phyloP scores from a whole-genome alignment of 2,329 filamentous ascomycete species.

The Trichoderma sp. region DNA sequence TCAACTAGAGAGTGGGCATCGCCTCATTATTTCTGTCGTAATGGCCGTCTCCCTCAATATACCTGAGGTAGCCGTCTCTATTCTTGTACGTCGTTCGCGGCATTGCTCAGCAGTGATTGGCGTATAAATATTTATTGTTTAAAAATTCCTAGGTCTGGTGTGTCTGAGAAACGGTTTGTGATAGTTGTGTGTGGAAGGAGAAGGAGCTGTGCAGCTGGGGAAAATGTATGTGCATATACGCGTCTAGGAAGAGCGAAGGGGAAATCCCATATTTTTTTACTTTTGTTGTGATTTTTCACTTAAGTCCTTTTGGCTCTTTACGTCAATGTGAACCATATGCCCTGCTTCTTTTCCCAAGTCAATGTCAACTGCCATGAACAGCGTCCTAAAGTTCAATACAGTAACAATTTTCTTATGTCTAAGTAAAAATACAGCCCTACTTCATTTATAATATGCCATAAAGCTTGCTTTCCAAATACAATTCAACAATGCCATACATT shows the following conservation, averaged over 20 bases:
- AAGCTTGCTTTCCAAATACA: background rate
- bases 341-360: background rate
- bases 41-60: background rate
- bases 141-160: background rate
- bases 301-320: background rate
- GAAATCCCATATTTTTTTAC: no score
- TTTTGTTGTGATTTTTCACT: no score
- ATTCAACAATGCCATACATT: background rate
- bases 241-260: background rate
- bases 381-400: background rate
- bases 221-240: background rate
- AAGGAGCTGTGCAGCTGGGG: background rate
- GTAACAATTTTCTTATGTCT: background rate
- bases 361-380: background rate
- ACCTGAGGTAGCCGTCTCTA: background rate
- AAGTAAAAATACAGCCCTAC: background rate
- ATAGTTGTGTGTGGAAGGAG: background rate
- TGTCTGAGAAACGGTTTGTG: background rate
- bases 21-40: background rate
- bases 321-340: background rate
- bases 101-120: background rate
- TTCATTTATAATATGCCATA: background rate
- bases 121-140: background rate
- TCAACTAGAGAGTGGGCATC: background rate
- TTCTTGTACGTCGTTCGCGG: background rate